These are phyloP conservation scores for Phyllosticta ampelicida DNA, from an alignment of 2,329 filamentous ascomycete species.

Conservation along the genomic window DNA sequence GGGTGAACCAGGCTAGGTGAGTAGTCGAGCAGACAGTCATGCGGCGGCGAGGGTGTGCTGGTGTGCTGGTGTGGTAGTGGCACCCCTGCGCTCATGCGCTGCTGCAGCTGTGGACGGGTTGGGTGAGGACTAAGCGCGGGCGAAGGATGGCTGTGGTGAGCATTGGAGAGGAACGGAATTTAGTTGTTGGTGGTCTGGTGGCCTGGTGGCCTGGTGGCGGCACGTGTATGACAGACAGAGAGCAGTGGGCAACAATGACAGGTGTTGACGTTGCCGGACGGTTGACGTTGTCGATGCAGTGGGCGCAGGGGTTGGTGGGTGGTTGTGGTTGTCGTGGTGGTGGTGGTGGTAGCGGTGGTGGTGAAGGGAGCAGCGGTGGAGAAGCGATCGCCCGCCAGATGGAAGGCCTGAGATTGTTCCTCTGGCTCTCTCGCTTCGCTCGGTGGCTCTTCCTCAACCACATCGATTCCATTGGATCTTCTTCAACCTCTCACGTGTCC, in stretches of 20 bases:
- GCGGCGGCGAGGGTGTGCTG: not conserved
- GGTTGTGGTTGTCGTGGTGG: not conserved
- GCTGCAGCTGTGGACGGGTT: not conserved
- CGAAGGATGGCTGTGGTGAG: not conserved
- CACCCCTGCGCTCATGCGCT: slow-evolving; percentile 1
- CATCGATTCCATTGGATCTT: not conserved
- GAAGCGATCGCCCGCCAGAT: not conserved
- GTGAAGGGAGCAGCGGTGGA: slow-evolving; percentile 1
- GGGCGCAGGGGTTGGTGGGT: not conserved
- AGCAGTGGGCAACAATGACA: not conserved
- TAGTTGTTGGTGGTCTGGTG: no score
- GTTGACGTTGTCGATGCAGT: slow-evolving; percentile 7
- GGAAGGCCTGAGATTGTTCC: not conserved
- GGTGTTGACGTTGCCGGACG: slow-evolving; percentile 7
- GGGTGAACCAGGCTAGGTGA: not conserved
- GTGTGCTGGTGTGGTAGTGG: not conserved
- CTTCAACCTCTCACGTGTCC: not conserved
- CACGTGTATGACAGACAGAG: slow-evolving; percentile 7
- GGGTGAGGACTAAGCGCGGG: not conserved
- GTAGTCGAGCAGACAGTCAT: not conserved
- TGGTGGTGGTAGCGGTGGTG: not conserved
- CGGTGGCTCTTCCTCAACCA: not conserved
- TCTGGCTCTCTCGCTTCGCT: not conserved
- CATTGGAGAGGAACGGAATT: not conserved
- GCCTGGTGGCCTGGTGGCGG: no score